Percentiles rank a stretch among this genome's conserved stretches.
phyloP scores from a whole-genome alignment of 257 asterid species.

The Fraxinus anomala region DNA sequence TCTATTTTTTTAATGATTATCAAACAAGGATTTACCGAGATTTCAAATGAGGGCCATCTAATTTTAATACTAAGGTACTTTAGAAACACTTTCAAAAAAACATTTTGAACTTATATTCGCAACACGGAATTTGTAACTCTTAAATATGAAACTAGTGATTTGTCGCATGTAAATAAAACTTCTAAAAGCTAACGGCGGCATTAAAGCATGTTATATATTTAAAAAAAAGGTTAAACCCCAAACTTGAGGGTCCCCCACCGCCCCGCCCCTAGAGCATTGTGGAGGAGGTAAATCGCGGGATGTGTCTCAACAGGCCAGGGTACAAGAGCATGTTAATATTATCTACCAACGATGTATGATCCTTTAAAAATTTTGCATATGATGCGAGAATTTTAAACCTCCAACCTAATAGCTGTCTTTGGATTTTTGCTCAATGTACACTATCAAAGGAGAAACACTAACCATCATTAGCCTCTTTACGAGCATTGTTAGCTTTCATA shows the following conservation, averaged over 20 bases:
- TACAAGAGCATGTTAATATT: background rate
- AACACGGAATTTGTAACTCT: no score
- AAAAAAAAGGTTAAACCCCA: no score
- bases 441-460: background rate
- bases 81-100: no score
- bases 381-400: background rate
- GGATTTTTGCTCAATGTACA: background rate
- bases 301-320: no score
- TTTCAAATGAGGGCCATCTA: no score
- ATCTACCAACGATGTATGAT: background rate
- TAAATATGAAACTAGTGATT: background rate
- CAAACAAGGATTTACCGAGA: no score
- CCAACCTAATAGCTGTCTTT: background rate
- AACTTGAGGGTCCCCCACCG: no score
- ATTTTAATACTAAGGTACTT: no score
- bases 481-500: constrained; percentile 91
- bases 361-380: background rate
- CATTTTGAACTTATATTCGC: no score
- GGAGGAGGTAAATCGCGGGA: no score
- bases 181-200: background rate
- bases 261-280: no score
- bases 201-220: background rate
- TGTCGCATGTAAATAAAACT: background rate
- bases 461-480: constrained; percentile 92
- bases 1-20: no score